Conservation (phyloP, 1,139 yeast species). For the Nematodospora anomalae region DNA sequence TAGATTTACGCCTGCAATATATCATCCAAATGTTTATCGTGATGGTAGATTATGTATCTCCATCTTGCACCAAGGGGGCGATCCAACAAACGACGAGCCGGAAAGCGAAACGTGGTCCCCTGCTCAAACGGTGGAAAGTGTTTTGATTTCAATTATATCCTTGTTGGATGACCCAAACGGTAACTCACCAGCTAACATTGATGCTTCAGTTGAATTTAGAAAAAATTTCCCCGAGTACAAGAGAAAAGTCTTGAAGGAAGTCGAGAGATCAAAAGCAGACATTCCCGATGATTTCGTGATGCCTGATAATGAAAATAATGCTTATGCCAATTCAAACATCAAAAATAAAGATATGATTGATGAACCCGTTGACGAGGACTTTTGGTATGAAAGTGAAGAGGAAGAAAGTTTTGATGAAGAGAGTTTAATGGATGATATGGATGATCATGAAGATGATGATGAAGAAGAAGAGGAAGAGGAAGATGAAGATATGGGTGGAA, state of each 20-base stretch:
- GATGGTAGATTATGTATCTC: slow-evolving; percentile 94
- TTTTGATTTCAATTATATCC: slow-evolving; percentile 84
- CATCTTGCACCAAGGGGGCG: slow-evolving; percentile 87
- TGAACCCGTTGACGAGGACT: slow-evolving; percentile 72
- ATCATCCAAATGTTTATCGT: slow-evolving; percentile 91
- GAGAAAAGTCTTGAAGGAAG: slow-evolving; percentile 78
- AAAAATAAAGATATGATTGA: slow-evolving; percentile 53
- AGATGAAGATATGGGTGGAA: slow-evolving; percentile 37
- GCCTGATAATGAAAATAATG: slow-evolving; percentile 65
- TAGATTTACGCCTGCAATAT: slow-evolving; percentile 91
- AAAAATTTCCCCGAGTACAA: slow-evolving; percentile 80
- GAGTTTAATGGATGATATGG: slow-evolving; percentile 54
- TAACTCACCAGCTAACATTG: slow-evolving; percentile 93
- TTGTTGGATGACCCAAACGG: slow-evolving; percentile 91
- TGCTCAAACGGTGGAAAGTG: slow-evolving; percentile 92
- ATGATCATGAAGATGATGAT: slow-evolving; percentile 57
- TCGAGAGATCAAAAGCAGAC: slow-evolving; percentile 76
- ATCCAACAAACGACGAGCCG: slow-evolving; percentile 85
- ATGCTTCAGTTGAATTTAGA: slow-evolving; percentile 91
- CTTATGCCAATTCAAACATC: slow-evolving; percentile 52
- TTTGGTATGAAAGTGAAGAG: slow-evolving; percentile 77
- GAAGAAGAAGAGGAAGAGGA: slow-evolving; percentile 55
- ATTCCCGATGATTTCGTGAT: slow-evolving; percentile 83
- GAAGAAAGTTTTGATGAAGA: slow-evolving; percentile 55
- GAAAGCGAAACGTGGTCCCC: slow-evolving; percentile 96